A percentile compares a stretch with the other conserved stretches of the same genome.
Conservation (phyloP, 768 basidiomycete genomes). For the Xerocomus spinulosus region DNA sequence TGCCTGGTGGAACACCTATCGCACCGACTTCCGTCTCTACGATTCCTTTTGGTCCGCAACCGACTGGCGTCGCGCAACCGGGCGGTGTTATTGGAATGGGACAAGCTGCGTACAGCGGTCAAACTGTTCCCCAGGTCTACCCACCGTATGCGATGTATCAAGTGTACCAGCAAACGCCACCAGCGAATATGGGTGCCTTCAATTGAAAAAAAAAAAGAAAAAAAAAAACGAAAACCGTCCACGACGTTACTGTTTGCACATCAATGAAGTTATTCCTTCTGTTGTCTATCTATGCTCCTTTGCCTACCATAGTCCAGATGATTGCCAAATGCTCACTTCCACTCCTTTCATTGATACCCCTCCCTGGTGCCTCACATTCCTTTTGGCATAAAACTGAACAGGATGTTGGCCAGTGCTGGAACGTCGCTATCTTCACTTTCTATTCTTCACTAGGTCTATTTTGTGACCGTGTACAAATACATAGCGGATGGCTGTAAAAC, state of each 20-base stretch:
- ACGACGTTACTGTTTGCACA: conserved; percentile 38
- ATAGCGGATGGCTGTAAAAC: conserved; percentile 37
- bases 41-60: conserved; percentile 54
- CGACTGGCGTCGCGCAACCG: conserved; percentile 55
- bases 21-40: conserved; percentile 27
- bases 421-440: conserved; percentile 27
- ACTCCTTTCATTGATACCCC: conserved; percentile 31
- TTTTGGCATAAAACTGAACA: conserved; percentile 22
- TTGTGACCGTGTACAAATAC: conserved; percentile 37
- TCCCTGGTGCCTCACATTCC: conserved; percentile 19
- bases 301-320: conserved; percentile 23
- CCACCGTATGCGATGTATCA: conserved; percentile 77
- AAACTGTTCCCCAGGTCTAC: conserved; percentile 63
- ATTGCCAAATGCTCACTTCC: conserved; percentile 21
- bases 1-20: conserved; percentile 31
- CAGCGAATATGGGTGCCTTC: conserved; percentile 72
- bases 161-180: conserved; percentile 73
- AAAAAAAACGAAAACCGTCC: conserved; percentile 34
- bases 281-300: conserved; percentile 31
- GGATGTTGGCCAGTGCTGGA: conserved; percentile 30
- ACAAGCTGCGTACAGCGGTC: conserved; percentile 59
- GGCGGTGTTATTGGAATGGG: conserved; percentile 58
- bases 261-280: conserved; percentile 30
- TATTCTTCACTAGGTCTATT: conserved; percentile 31
- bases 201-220: too few species aligned